Percentiles rank a stretch among this genome's conserved stretches.
These are phyloP conservation scores for Ustilago crameri DNA, from an alignment of 1,284 basidiomycete genomes.

Conservation along the genomic window DNA sequence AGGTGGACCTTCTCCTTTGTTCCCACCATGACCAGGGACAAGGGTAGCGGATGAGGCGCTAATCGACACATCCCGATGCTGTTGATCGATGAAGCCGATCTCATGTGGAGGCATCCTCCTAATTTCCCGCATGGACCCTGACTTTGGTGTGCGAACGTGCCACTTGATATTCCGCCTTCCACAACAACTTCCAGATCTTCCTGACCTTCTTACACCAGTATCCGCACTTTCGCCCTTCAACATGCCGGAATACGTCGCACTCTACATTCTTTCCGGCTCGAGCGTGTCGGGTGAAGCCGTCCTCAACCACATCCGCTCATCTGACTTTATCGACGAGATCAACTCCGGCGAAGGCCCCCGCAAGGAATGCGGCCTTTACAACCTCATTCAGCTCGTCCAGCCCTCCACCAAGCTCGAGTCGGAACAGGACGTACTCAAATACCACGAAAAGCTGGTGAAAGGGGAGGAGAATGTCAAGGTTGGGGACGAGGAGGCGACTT, in stretches of 20 bases:
- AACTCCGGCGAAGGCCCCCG: slow-evolving; percentile 53
- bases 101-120: slow-evolving; percentile 16
- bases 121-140: slow-evolving; percentile 11
- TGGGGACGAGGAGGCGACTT: slow-evolving; percentile 16
- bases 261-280: slow-evolving; percentile 41
- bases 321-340: slow-evolving; percentile 57
- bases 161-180: too few relatives aligned
- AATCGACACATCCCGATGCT: slow-evolving; percentile 31
- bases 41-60: too few relatives aligned
- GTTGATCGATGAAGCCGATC: neutral
- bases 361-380: slow-evolving; percentile 51
- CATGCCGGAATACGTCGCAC: slow-evolving; percentile 46
- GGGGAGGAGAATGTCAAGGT: slow-evolving; percentile 19
- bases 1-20: too few relatives aligned
- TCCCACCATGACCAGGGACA: too few relatives aligned
- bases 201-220: too few relatives aligned
- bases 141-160: too few relatives aligned
- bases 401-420: slow-evolving; percentile 8
- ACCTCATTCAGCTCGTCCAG: slow-evolving; percentile 41
- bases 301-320: slow-evolving; percentile 46
- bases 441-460: slow-evolving; percentile 29
- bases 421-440: slow-evolving; percentile 29
- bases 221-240: too few relatives aligned
- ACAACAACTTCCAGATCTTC: too few relatives aligned
- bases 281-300: slow-evolving; percentile 19